phyloP scores from a whole-genome alignment of 2,329 filamentous ascomycete species.

The Harringtonia aguacate region DNA sequence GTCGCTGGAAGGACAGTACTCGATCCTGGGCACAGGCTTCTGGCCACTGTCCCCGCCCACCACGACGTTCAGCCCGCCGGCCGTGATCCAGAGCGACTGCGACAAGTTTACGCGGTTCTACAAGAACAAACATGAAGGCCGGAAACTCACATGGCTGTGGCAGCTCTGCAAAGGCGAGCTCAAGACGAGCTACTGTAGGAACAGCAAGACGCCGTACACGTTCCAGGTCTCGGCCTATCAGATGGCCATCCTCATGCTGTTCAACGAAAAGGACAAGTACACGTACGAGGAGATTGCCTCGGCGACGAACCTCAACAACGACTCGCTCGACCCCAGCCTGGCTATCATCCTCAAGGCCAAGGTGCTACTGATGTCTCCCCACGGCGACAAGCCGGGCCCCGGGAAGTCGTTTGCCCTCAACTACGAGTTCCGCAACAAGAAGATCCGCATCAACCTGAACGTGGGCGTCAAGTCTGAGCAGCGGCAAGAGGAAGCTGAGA shows the following conservation, averaged over 20 bases:
- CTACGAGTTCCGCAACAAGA: slow-evolving; percentile 96
- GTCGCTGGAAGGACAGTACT: slow-evolving; percentile 77
- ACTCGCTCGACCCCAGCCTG: slow-evolving; percentile 79
- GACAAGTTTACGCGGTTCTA: slow-evolving; percentile 89
- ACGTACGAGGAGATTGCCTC: slow-evolving; percentile 80
- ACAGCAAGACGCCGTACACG: slow-evolving; percentile 81
- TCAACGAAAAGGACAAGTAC: slow-evolving; percentile 82
- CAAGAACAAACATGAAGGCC: slow-evolving; percentile 90
- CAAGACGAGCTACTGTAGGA: slow-evolving; percentile 85
- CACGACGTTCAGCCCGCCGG: slow-evolving; percentile 79
- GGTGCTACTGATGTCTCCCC: slow-evolving; percentile 63
- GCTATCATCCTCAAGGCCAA: slow-evolving; percentile 87
- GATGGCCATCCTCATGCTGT: slow-evolving; percentile 90
- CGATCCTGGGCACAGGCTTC: slow-evolving; percentile 91
- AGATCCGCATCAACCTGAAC: slow-evolving; percentile 94
- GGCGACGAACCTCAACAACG: slow-evolving; percentile 67
- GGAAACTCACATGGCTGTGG: slow-evolving; percentile 97
- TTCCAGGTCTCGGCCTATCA: slow-evolving; percentile 98
- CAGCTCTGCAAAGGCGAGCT: slow-evolving; percentile 96
- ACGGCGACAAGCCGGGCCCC: slow-evolving; percentile 63
- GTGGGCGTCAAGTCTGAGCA: slow-evolving; percentile 89
- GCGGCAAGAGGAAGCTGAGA: slow-evolving; percentile 93
- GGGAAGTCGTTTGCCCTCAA: slow-evolving; percentile 79
- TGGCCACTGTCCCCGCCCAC: slow-evolving; percentile 86
- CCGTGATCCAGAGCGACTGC: slow-evolving; percentile 75